Evolutionary conservation across 106 monocot species (phyloP).

Genomic region (Dactylorhiza incarnata): DNA sequence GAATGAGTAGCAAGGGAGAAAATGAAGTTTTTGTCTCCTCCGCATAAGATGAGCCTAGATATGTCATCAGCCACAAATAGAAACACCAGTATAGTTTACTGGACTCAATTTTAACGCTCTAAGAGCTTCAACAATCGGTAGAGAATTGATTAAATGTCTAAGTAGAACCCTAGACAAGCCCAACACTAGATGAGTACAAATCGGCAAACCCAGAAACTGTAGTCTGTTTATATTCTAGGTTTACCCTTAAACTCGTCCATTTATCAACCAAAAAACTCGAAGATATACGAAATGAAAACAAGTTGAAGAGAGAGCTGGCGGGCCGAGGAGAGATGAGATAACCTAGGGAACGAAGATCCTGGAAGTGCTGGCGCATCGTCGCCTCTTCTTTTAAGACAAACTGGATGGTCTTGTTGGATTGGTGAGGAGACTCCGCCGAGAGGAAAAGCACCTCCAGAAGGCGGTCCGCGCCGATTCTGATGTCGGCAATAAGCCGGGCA

Average conservation of each 20-base stretch:
- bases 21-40: not conserved
- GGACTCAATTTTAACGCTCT: not conserved
- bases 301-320: not conserved
- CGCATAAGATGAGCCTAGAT: not conserved
- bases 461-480: conserved; percentile 81
- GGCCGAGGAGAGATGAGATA: not conserved
- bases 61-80: not conserved
- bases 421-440: conserved; percentile 32
- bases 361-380: conserved; percentile 65
- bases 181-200: not conserved
- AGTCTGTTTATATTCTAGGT: not conserved
- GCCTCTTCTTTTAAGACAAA: conserved; percentile 51
- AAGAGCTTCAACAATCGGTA: not conserved
- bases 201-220: not conserved
- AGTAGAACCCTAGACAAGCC: not conserved
- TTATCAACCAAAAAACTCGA: not conserved
- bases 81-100: not conserved
- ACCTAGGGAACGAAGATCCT: conserved; percentile 79
- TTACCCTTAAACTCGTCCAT: not conserved
- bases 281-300: not conserved
- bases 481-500: conserved; percentile 81
- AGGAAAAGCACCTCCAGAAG: conserved; percentile 77
- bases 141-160: not conserved
- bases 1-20: not conserved
- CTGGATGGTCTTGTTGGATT: conserved; percentile 25